Percentiles rank a stretch among this genome's conserved stretches.
Conservation (phyloP, 2,329 filamentous ascomycete species). For the Sporothrix variecibatus region DNA sequence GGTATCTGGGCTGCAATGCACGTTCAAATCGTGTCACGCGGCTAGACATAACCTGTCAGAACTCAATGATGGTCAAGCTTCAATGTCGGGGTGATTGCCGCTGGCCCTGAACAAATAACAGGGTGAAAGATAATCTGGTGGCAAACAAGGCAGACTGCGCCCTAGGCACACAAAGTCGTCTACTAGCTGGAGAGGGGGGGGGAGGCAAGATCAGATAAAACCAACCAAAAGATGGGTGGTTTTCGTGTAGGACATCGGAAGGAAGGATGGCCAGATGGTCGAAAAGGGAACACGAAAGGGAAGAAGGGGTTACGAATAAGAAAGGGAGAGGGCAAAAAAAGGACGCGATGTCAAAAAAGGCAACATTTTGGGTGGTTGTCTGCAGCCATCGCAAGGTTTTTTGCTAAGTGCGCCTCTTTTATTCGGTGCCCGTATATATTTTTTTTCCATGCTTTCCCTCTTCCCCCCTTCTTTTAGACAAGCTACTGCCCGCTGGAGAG, state of each 20-base stretch:
- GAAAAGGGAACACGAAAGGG: not conserved
- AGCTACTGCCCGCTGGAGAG: not conserved
- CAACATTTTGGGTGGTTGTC: not conserved
- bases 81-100: not conserved
- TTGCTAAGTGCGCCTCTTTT: not conserved
- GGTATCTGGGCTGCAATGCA: not conserved
- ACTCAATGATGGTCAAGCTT: not conserved
- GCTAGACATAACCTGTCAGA: not conserved
- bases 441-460: not conserved
- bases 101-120: not conserved
- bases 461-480: not conserved
- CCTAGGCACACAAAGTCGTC: not conserved
- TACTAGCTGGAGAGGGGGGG: not conserved
- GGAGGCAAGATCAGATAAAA: slow-evolving; percentile 8
- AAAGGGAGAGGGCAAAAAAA: not conserved
- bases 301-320: not conserved
- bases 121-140: slow-evolving; percentile 10
- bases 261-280: not conserved
- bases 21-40: not conserved
- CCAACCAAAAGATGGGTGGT: not conserved
- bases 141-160: not conserved
- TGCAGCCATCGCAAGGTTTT: not conserved
- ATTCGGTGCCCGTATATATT: not conserved
- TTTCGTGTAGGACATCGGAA: not conserved
- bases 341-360: not conserved